Base-by-base conservation (phyloP, 805 yeast genomes). In the Candida cerambycidarum region DNA sequence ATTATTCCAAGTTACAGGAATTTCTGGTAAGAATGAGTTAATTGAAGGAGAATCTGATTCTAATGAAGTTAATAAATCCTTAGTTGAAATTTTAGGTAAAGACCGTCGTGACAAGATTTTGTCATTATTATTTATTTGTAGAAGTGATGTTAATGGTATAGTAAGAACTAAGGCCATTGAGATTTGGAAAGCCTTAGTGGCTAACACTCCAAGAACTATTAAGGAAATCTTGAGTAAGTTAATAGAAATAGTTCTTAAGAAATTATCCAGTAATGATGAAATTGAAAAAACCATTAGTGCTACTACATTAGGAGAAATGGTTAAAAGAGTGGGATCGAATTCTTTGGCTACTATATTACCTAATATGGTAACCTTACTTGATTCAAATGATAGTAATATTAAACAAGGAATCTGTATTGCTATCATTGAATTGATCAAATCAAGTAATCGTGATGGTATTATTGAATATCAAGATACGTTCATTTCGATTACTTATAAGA, bases 361-460 rank as follows among this genome's bases (percentile, higher is more conserved):
- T 32, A 85, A 95, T 4, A 70, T 92, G 54, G 85, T 87, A 52
- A 76, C 88, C 1, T 67, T 85, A 48, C 57, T 70, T 12, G 58
- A 77, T 23, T 65, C 76, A 42, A 93, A 85, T 55, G 93, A 84
- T 59, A 25, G 17, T 12, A 46, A 41, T 24, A 42, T 41, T 31
- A 87, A 86, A 59, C 95, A 90, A 69, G 99, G 99, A 72, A 88
- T 93, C 39, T 93, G 99, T 72, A 81, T 92, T 61, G 99, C 99
- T 7, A 71, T 89, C 38, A 78, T 82, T 33, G 98, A 90, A 61
- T 79, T 93, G 48, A 81, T 90, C 48, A 82, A 80, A 50, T 85
- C 96, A 0, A 78, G 95, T 3, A 70, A 79, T 8, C 61, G 68
- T 3, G 85, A 80, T 12, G 76, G 80, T 6, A 71, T 92, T 45